A percentile compares a stretch with the other conserved stretches of the same genome.
Conservation (phyloP, 495 filamentous ascomycete species). For the Podospora sp. region DNA sequence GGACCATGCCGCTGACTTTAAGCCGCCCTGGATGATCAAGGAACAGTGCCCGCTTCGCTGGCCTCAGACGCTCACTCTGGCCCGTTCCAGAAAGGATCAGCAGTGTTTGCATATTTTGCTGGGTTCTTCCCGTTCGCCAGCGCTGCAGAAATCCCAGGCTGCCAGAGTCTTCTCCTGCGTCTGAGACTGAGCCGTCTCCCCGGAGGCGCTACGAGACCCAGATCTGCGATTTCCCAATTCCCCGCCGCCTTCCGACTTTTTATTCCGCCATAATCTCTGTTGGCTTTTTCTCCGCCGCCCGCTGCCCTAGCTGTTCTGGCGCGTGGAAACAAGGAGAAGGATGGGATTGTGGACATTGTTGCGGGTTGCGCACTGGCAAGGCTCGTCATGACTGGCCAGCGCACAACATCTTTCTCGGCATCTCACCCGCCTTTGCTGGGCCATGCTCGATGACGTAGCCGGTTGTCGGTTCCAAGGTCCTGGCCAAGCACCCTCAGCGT, state of each 20-base stretch:
- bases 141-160: not conserved
- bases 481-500: slow-evolving; percentile 13
- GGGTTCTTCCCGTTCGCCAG: not conserved
- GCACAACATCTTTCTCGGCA: slow-evolving; percentile 9
- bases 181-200: not conserved
- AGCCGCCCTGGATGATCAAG: not conserved
- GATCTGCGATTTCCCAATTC: not conserved
- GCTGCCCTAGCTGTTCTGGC: not conserved
- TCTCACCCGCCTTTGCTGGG: not conserved
- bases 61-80: not conserved
- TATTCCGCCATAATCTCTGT: too few relatives aligned
- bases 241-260: not conserved
- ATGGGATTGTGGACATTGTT: not conserved
- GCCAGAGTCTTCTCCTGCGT: not conserved
- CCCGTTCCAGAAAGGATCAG: slow-evolving; percentile 14
- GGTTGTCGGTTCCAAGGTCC: slow-evolving; percentile 25
- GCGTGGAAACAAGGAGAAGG: not conserved
- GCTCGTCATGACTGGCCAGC: not conserved
- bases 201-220: not conserved
- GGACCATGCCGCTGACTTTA: too few relatives aligned
- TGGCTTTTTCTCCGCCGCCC: not conserved
- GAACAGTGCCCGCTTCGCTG: not conserved
- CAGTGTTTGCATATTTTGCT: slow-evolving; percentile 5
- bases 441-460: slow-evolving; percentile 31
- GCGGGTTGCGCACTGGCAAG: not conserved